Base-by-base conservation (phyloP, 2,329 filamentous ascomycete genomes). In the Colletotrichum sp. region DNA sequence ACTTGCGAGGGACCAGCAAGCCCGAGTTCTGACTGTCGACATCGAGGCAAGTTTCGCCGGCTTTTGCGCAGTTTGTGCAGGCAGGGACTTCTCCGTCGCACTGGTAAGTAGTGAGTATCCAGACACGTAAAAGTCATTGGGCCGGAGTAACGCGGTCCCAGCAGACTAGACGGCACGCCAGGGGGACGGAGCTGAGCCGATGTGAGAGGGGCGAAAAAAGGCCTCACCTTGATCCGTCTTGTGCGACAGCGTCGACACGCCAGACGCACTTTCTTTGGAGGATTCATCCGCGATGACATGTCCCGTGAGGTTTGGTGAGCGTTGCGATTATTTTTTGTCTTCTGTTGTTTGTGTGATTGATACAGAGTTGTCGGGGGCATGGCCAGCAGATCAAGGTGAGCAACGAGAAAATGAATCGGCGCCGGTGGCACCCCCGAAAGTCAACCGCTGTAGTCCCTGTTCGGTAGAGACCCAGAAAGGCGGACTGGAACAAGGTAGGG, bases 31-130 rank as follows among this genome's bases (percentile, higher is more conserved):
- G 83, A 19, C 80, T 80, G 72, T 86, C 84, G 1, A 86, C 84
- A 66, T 86, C 84, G 2, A 86, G 78, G 71, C 84, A 86, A 5
- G 79, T 71, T 15, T 82, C 79, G 3, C 80, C 80, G 28, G 83
- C 82, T 59, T 84, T 84, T 13, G 83, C 78, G 36, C 84, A 86
- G 65, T 85, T 85, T 11, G 80, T 80, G 71, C 84, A 85, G 0
- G 83, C 83, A 15, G 84, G 84, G 28, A 83, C 79, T 63, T 83
- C 79, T 8, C 85, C 84, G 77, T 86, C 85, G 57, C 84, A 85
- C 83, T 85, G 48, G 30, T 28, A 48, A 36, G 52, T 61, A 44
- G 57, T 61, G 15, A 71, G 36, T 36, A 60, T 44, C 39, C 39
- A 44, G 39, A 48, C 28, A 16, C 27, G 6, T 5, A 39, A 28